Evolutionary conservation across 176 grass and related monocot genomes (phyloP).

Genomic region (Eragrostis curvula): DNA sequence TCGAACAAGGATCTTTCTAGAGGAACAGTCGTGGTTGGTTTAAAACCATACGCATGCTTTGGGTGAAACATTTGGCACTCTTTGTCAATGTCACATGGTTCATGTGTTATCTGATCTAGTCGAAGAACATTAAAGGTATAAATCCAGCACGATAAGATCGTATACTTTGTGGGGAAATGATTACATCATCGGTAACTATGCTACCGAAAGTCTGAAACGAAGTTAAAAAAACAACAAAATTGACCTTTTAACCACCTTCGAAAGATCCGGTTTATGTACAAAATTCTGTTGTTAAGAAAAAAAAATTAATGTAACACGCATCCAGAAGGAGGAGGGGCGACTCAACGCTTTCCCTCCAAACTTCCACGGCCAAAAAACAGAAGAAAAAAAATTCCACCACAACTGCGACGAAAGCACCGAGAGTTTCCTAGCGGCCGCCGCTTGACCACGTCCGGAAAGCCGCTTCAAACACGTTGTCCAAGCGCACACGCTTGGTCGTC

Average conservation of each 20-base stretch:
- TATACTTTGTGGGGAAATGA: conserved; percentile 12
- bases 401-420: conserved; percentile 12
- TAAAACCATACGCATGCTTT: neutral
- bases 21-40: conserved; percentile 24
- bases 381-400: neutral
- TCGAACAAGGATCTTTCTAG: conserved; percentile 2
- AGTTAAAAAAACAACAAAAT: neutral
- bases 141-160: neutral
- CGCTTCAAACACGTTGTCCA: conserved; percentile 54
- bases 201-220: neutral
- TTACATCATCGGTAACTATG: neutral
- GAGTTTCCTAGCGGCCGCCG: conserved; percentile 8
- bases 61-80: conserved; percentile 13
- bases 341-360: conserved; percentile 12
- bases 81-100: conserved; percentile 35
- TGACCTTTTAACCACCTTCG: neutral
- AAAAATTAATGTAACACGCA: conserved; percentile 32
- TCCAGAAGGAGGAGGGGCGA: neutral
- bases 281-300: neutral
- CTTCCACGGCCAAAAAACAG: neutral
- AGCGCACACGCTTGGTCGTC: conserved; percentile 39
- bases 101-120: neutral
- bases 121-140: neutral
- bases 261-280: conserved; percentile 36
- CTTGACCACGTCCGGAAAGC: conserved; percentile 22